Evolutionary conservation across 352 stramenopile genomes (phyloP).

Genomic region (Pythium aristosporum): DNA sequence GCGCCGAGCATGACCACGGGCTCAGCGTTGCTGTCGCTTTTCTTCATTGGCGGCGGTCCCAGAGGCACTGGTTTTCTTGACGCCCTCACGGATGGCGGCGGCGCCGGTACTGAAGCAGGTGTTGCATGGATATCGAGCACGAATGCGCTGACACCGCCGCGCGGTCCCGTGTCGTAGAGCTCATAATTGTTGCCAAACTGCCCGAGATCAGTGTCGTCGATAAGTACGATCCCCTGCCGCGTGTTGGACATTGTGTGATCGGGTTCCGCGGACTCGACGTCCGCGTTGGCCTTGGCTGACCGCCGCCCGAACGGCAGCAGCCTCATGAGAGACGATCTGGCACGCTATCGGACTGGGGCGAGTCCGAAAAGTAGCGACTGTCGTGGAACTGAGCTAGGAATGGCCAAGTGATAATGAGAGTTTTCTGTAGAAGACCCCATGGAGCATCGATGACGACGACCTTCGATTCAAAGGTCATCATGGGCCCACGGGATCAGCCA

Average conservation of each 20-base stretch:
- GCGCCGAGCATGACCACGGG: slow-evolving; percentile 3
- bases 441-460: too few relatives aligned
- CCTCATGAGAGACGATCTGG: neutral
- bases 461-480: too few relatives aligned
- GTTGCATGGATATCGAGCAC: neutral
- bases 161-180: slow-evolving; percentile 5
- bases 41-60: neutral
- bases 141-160: neutral
- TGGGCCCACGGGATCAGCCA: too few relatives aligned
- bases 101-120: neutral
- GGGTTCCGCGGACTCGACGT: neutral
- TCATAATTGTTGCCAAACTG: slow-evolving; percentile 15
- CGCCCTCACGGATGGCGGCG: neutral
- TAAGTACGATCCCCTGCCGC: slow-evolving; percentile 16
- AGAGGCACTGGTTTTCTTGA: neutral
- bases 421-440: too few relatives aligned
- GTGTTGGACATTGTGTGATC: neutral
- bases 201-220: slow-evolving; percentile 24
- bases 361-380: neutral
- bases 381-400: too few relatives aligned
- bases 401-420: too few relatives aligned
- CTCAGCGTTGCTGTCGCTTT: neutral
- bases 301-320: slow-evolving; percentile 6
- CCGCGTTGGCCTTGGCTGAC: slow-evolving; percentile 1
- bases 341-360: neutral